Percentiles rank a stretch among this genome's conserved stretches.
Conservation (phyloP, 1,284 basidiomycete species). For the Sanghuangporus weigelae region DNA sequence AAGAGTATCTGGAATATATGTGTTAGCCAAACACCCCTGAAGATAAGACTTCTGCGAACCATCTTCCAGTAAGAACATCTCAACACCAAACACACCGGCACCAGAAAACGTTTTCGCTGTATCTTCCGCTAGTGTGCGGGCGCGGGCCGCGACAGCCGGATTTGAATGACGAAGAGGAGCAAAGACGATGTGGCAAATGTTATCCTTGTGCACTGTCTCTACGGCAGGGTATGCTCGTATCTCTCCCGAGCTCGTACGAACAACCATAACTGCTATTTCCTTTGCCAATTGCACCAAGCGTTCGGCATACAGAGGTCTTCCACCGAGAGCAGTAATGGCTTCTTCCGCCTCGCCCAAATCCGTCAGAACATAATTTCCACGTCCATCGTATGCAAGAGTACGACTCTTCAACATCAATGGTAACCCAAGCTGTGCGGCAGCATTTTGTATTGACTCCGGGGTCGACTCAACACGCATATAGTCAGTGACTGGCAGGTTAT, state of each 20-base stretch:
- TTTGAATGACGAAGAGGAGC: slow-evolving; percentile 72
- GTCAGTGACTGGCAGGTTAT: slow-evolving; percentile 68
- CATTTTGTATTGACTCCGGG: slow-evolving; percentile 49
- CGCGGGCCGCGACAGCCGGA: slow-evolving; percentile 53
- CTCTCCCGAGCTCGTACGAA: slow-evolving; percentile 72
- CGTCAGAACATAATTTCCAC: slow-evolving; percentile 85
- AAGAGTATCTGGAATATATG: slow-evolving; percentile 53
- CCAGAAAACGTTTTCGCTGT: slow-evolving; percentile 82
- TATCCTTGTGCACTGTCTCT: slow-evolving; percentile 94
- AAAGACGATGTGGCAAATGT: slow-evolving; percentile 90
- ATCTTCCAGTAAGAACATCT: slow-evolving; percentile 92
- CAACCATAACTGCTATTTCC: slow-evolving; percentile 98
- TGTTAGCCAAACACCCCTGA: neutral
- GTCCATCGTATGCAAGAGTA: slow-evolving; percentile 93
- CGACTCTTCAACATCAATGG: slow-evolving; percentile 97
- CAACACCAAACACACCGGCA: slow-evolving; percentile 96
- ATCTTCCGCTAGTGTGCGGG: slow-evolving; percentile 74
- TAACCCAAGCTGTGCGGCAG: slow-evolving; percentile 61
- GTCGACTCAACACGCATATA: slow-evolving; percentile 60
- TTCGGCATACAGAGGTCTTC: slow-evolving; percentile 84
- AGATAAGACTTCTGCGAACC: slow-evolving; percentile 45
- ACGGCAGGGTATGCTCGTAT: slow-evolving; percentile 88
- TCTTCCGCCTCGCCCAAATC: slow-evolving; percentile 48
- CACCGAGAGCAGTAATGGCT: slow-evolving; percentile 64
- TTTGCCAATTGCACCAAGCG: slow-evolving; percentile 88